Base-by-base conservation (phyloP, 192 early-diverging fungal genomes). In the Mortierella hygrophila region DNA sequence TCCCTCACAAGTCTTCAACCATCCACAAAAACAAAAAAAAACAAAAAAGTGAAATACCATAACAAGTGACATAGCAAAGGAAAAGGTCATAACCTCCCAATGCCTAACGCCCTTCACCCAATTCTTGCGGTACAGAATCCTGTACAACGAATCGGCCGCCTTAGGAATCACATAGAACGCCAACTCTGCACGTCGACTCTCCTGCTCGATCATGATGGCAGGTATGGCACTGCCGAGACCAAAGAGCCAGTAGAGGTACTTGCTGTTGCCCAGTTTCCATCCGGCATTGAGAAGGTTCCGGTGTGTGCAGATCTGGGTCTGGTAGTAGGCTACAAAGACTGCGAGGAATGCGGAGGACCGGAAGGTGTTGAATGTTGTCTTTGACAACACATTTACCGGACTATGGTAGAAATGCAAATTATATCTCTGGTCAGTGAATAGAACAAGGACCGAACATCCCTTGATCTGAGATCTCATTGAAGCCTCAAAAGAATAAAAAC, bases 131-230 rank as follows among this genome's bases (percentile, higher is more conserved):
- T 93, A 91, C 74, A 94, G 75, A 29, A 96, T 93, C 74, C 90
- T 83, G 79, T 95, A 97, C 44, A 94, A 86, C 76, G 90, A 92
- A 63, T 90, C 80, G 3, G 94, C 85, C 1, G 94, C 96, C 80
- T 95, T 95, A 3, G 96, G 96, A 9, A 95, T 69, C 6, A 94
- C 93, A 87, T 97, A 96, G 86, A 97, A 90, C 8, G 95, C 94
- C 72, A 96, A 83, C 75, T 97, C 95, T 23, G 90, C 81, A 13
- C 96, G 90, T 70, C 94, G 83, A n/a, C 80, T 82, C 82, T 93
- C 95, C 49, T 96, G 89, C 82, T 97, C 96, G 21, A 95, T 35
- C 77, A 97, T 90, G 72, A 97, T 95, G 15, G 84, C 80, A 2
- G 92, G 78, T 2, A 82, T 71, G 37, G 92, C 76, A 40, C 89